Evolutionary conservation across 2,329 filamentous ascomycete species (phyloP), one percentile per base, ranked within the genome.

Genomic region (Ophiostoma angusticollis): DNA sequence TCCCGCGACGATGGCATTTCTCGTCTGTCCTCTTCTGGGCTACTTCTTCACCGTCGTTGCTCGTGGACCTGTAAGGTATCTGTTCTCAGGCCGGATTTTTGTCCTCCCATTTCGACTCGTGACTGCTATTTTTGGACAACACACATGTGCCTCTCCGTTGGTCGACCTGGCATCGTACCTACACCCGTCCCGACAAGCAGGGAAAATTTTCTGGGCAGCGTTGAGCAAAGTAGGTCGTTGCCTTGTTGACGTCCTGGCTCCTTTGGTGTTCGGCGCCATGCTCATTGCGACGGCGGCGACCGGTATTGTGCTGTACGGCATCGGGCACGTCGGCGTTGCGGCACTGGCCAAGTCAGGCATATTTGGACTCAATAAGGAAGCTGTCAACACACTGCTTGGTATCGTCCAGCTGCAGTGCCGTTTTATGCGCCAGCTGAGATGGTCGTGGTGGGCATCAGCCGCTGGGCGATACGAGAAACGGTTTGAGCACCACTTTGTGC

Each of bases 241-340:
- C n/a, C 21, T 32, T 3, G 34, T 43, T 6, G 41, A 40, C 12
- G n/a, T 21, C 2, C 9, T 47, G 12, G 38, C 40, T 7, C 46
- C 45, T 9, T 27, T 45, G 9, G 23, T 45, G 13, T 44, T 47
- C 31, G 45, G 43, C 16, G 11, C 29, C 7, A 27, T 38, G 9
- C 29, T 44, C 24, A 34, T 45, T 9, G 31, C 42, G 9, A 37
- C 40, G 3, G 35, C 37, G 4, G 39, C 47, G 6, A 35, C 41
- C 2, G 41, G 41, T 13, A 30, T 47, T 6, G 37, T 47, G 8
- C 25, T 48, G 14, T 47, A 41, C 28, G 41, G 43, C 8, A 14
- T 45, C 9, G 45, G 43, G 6, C 32, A 41, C 18, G 39, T 47
- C 2, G 43, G 43, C 14, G 17, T 47, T 3, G 19, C 33, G 1